Evolutionary conservation across 371 early-diverging fungal genomes (phyloP).

Genomic region (Mucor piriformis): DNA sequence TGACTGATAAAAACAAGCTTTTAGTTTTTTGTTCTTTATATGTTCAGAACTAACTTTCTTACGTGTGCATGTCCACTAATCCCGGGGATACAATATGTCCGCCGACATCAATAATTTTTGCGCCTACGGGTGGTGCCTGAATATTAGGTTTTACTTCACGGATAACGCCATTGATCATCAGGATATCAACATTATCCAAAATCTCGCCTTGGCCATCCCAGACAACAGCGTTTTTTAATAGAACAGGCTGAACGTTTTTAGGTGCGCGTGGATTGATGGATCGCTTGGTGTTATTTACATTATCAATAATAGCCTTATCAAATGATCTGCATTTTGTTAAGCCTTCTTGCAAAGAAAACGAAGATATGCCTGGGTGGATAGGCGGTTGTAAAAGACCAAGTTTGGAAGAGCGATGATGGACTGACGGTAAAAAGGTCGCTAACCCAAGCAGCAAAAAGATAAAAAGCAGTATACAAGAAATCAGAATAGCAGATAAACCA

Average conservation of each 20-base stretch:
- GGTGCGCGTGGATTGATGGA: conserved; percentile 7
- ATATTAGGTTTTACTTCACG: conserved; percentile 41
- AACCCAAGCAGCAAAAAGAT: conserved; percentile 3
- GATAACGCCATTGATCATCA: conserved; percentile 55
- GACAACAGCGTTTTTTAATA: conserved; percentile 57
- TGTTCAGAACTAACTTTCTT: conserved; percentile 13
- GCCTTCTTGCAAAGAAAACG: neutral
- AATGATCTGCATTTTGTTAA: conserved; percentile 34
- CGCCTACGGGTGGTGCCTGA: conserved; percentile 13
- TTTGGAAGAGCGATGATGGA: neutral
- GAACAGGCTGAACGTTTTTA: conserved; percentile 18
- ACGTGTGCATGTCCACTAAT: conserved; percentile 79
- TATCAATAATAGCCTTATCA: conserved; percentile 54
- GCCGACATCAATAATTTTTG: conserved; percentile 58
- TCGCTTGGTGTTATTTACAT: neutral
- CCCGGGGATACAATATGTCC: conserved; percentile 76
- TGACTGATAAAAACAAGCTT: conserved; percentile 33
- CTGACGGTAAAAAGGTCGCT: conserved; percentile 4
- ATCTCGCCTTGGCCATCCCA: conserved; percentile 62
- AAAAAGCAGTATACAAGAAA: neutral
- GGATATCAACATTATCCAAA: conserved; percentile 51
- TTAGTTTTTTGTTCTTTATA: neutral
- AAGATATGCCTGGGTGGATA: conserved; percentile 15
- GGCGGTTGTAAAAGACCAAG: neutral
- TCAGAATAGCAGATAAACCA: neutral